Evolutionary conservation across 2,329 filamentous ascomycete species (phyloP), one percentile per base, ranked within the genome.

Genomic region (Diaporthe vexans): DNA sequence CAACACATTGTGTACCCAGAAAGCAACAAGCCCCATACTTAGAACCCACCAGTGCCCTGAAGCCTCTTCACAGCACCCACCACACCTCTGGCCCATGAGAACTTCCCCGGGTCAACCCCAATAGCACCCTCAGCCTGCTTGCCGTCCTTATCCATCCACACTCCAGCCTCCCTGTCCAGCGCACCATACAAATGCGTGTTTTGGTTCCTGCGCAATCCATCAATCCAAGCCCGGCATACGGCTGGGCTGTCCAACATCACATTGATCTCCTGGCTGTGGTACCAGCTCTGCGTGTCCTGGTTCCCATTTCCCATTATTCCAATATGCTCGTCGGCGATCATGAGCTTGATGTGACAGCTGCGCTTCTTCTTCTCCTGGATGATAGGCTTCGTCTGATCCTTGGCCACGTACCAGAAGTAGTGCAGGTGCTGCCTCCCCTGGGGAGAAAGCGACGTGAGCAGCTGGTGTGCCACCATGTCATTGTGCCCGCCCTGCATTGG

Each of bases 231-330:
- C 40, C 79, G 80, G 77, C 93, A 95, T 0, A 95, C 84, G 1
- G 86, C 81, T 0, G 81, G 78, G 26, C 89, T 92, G 76, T 96
- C 94, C 8, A 95, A 83, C 88, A 96, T 90, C 33, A 95, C 82
- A 77, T 96, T 95, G 72, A 94, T 88, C 81, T 96, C 94, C 81
- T 95, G 93, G 72, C 89, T 92, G 79, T 96, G 94, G 77, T 88
- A 95, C 91, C 93, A 95, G 26, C 88, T 91, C 82, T 96, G 94
- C 1, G 94, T 95, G 78, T 96, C 94, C 80, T 95, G 92, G 79
- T 95, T 96, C 0, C 93, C 94, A 76, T 90, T 94, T 4, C 94
- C 94, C 81, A 93, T 89, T 48, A 95, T 91, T 2, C 89, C 93
- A 48, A 96, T 87, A 29, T 84, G 84, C 57, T 88, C 89, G 80